Conservation (phyloP, 495 filamentous ascomycete genomes). For the Xylaria nigripes region DNA sequence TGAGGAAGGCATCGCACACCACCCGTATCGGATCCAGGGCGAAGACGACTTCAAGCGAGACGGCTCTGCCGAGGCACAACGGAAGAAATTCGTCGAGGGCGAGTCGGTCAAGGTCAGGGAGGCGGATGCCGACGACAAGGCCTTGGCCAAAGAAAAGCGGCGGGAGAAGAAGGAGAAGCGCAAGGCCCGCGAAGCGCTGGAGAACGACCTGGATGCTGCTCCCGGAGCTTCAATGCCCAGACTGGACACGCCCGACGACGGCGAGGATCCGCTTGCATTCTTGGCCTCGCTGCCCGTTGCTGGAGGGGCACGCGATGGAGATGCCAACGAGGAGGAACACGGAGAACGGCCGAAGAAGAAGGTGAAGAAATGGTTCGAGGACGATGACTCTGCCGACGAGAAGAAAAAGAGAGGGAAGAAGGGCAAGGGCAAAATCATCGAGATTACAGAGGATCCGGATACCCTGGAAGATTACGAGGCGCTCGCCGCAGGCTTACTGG, state of each 20-base stretch:
- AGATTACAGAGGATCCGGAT: slow-evolving; percentile 58
- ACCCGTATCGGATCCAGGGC: slow-evolving; percentile 78
- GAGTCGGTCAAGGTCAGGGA: slow-evolving; percentile 64
- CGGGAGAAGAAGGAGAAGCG: slow-evolving; percentile 81
- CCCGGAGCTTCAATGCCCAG: slow-evolving; percentile 18
- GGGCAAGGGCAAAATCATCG: slow-evolving; percentile 41
- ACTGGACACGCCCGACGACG: slow-evolving; percentile 24
- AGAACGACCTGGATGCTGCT: slow-evolving; percentile 40
- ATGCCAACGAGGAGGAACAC: slow-evolving; percentile 32
- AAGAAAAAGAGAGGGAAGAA: slow-evolving; percentile 40
- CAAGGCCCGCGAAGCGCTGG: slow-evolving; percentile 63
- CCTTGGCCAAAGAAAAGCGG: slow-evolving; percentile 65
- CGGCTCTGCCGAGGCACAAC: slow-evolving; percentile 66
- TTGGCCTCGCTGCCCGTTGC: slow-evolving; percentile 42
- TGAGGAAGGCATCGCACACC: slow-evolving; percentile 77
- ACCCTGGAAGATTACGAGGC: slow-evolving; percentile 86
- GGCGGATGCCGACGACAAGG: slow-evolving; percentile 78
- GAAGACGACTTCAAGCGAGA: slow-evolving; percentile 67
- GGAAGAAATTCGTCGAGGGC: slow-evolving; percentile 63
- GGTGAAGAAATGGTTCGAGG: slow-evolving; percentile 33
- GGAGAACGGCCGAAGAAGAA: slow-evolving; percentile 30
- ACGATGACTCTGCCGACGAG: slow-evolving; percentile 37
- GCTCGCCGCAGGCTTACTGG: slow-evolving; percentile 74
- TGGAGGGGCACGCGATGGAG: slow-evolving; percentile 21
- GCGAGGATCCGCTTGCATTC: slow-evolving; percentile 43